These are phyloP conservation scores for Ricinus communis DNA, from an alignment of 345 rosid genomes.

Conservation along the genomic window DNA sequence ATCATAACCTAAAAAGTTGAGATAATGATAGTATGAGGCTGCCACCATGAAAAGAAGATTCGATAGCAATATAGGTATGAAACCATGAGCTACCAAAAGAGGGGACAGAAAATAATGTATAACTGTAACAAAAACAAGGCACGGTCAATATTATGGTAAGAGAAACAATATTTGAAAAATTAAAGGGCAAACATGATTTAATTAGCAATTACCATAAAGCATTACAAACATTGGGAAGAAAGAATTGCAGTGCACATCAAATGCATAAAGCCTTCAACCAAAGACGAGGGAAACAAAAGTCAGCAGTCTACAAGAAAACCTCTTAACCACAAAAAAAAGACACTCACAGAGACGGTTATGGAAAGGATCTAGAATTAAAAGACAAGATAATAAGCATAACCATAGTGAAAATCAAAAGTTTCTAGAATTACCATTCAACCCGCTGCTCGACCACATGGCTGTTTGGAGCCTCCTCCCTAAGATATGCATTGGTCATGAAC, in stretches of 20 bases:
- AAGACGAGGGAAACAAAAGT: constrained; percentile 19
- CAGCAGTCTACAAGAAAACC: constrained; percentile 18
- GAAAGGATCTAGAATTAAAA: constrained; percentile 8
- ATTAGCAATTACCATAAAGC: constrained; percentile 68
- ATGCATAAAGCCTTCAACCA: constrained; percentile 82
- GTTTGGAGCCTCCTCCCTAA: constrained; percentile 94
- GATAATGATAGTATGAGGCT: constrained; percentile 92
- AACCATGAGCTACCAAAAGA: constrained; percentile 81
- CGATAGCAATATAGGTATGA: constrained; percentile 75
- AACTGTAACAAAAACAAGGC: constrained; percentile 52
- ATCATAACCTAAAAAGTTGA: constrained; percentile 95
- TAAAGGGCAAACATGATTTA: not conserved
- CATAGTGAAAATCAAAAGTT: constrained; percentile 13
- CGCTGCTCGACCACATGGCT: constrained; percentile 99
- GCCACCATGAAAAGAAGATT: constrained; percentile 95
- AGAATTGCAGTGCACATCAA: constrained; percentile 99
- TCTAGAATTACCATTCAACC: constrained; percentile 86
- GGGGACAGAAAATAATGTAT: constrained; percentile 92
- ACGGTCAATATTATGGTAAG: constrained; percentile 6
- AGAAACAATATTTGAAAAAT: constrained; percentile 5
- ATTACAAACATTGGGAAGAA: constrained; percentile 97
- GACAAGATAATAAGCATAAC: not conserved
- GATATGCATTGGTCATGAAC: constrained; percentile 90
- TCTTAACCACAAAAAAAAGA: constrained; percentile 10
- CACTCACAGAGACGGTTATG: not conserved